phyloP scores from a whole-genome alignment of 768 basidiomycete genomes.

The Omphalotus guepiniiformis region DNA sequence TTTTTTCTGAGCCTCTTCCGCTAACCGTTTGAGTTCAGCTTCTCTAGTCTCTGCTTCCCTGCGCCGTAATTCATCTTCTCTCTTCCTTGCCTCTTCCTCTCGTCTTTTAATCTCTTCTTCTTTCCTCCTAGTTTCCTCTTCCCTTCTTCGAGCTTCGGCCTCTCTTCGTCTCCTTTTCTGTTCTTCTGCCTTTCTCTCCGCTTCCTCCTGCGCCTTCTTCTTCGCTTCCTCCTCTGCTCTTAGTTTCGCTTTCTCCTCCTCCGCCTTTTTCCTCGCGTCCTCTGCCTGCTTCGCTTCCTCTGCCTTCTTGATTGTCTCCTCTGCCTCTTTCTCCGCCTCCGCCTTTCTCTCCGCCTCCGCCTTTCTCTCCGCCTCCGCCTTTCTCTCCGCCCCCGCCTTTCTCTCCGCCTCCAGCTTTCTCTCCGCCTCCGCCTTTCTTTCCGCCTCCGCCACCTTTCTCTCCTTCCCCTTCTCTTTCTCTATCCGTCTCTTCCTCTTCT shows the following conservation, averaged over 20 bases:
- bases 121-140: constrained; percentile 14
- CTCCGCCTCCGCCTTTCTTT: background rate
- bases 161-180: constrained; percentile 29
- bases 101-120: constrained; percentile 7
- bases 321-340: constrained; percentile 14
- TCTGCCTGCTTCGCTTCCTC: constrained; percentile 13
- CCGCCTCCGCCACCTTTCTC: background rate
- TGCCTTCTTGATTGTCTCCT: constrained; percentile 14
- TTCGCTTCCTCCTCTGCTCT: background rate
- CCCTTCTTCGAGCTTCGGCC: background rate
- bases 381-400: constrained; percentile 12
- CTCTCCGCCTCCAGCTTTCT: background rate
- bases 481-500: constrained; percentile 12
- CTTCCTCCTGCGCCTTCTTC: background rate
- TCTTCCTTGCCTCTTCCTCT: constrained; percentile 16
- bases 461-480: background rate
- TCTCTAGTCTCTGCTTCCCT: constrained; percentile 9
- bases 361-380: constrained; percentile 25
- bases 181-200: constrained; percentile 5
- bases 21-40: constrained; percentile 19
- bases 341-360: constrained; percentile 9
- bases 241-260: constrained; percentile 21
- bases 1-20: constrained; percentile 21
- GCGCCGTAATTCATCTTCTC: constrained; percentile 16
- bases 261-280: constrained; percentile 22